Evolutionary conservation across 306 rosid genomes (phyloP).

Genomic region (Acacia acuminata): DNA sequence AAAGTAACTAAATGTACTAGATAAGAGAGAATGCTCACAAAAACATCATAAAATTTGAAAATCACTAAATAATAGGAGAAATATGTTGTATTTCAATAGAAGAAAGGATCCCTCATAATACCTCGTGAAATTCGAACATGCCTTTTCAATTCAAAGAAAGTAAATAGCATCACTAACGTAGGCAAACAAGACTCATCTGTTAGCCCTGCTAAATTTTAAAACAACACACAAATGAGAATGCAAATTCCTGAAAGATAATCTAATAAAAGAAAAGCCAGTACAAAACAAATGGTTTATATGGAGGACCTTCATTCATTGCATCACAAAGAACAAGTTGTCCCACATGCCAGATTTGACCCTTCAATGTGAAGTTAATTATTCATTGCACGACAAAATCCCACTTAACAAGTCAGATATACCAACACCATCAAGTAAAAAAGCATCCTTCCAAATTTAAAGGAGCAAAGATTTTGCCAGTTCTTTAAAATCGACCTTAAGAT

Average conservation of each 20-base stretch:
- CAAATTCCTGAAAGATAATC: background rate
- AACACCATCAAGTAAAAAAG: background rate
- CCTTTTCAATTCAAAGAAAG: background rate
- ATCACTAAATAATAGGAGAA: too few species aligned
- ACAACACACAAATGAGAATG: background rate
- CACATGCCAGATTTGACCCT: background rate
- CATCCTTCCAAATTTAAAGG: constrained; percentile 29
- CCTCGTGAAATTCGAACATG: background rate
- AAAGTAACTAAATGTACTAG: too few species aligned
- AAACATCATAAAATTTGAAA: too few species aligned
- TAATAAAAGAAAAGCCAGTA: background rate
- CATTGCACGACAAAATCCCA: background rate
- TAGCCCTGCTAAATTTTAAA: background rate
- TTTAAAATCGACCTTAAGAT: constrained; percentile 34
- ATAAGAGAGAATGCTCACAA: too few species aligned
- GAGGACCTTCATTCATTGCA: background rate
- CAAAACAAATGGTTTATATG: background rate
- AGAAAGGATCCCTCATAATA: background rate
- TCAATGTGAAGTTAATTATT: background rate
- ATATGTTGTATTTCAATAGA: background rate
- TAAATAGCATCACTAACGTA: background rate
- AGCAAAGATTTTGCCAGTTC: constrained; percentile 11
- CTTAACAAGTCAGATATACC: background rate
- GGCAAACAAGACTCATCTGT: background rate
- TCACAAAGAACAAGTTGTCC: background rate